These are phyloP conservation scores for Orbilia javanica DNA, from an alignment of 2,329 filamentous ascomycete species.

Conservation along the genomic window DNA sequence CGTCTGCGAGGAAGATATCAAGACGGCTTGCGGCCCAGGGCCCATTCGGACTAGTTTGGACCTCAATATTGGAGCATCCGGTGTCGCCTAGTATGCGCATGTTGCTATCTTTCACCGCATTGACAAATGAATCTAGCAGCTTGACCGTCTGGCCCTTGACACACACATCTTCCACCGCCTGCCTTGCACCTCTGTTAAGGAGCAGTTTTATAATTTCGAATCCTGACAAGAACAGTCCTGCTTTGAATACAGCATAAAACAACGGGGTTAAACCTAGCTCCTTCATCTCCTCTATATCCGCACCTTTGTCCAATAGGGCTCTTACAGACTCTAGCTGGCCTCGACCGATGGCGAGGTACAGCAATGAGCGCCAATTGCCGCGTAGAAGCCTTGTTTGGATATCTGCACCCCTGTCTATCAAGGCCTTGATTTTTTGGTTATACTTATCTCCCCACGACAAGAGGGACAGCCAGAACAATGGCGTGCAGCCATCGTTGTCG, in stretches of 20 bases:
- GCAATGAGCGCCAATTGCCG: neutral
- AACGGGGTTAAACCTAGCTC: neutral
- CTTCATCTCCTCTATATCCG: neutral
- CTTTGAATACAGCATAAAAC: neutral
- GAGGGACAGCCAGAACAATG: neutral
- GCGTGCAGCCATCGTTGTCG: neutral
- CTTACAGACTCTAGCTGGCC: neutral
- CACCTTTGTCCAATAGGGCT: neutral
- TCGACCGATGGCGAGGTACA: neutral
- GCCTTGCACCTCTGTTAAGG: neutral
- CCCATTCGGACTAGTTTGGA: too few species aligned
- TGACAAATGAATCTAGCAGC: too few species aligned
- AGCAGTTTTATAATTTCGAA: neutral
- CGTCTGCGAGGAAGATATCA: too few species aligned
- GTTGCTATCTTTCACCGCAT: too few species aligned
- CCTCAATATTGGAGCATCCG: too few species aligned
- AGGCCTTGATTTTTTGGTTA: too few species aligned
- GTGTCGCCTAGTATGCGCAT: too few species aligned
- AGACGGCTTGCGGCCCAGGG: too few species aligned
- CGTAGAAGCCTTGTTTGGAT: constrained; percentile 30
- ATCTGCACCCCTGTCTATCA: neutral
- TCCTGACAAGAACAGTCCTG: too few species aligned
- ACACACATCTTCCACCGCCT: neutral
- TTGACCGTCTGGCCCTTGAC: too few species aligned
- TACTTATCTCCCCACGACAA: neutral